Conservation (phyloP, 768 basidiomycete species). For the Russula sp. region DNA sequence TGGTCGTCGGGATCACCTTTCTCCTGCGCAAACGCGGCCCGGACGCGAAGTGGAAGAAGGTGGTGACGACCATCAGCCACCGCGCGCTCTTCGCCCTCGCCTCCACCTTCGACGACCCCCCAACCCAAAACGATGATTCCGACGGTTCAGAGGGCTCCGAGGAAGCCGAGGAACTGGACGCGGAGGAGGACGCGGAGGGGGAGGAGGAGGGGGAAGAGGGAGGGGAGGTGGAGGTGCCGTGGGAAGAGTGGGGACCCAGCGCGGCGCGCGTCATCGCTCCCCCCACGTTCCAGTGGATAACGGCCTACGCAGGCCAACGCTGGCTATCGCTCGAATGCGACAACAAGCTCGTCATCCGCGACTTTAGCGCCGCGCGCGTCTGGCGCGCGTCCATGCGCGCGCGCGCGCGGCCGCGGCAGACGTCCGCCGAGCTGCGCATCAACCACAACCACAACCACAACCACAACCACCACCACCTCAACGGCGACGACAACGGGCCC, state of each 20-base stretch:
- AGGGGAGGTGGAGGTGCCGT: not conserved
- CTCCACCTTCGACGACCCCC: not conserved
- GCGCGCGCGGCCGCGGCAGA: too few relatives aligned
- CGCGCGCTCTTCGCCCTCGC: slow-evolving; percentile 7
- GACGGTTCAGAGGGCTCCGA: too few relatives aligned
- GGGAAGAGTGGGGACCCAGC: slow-evolving; percentile 14
- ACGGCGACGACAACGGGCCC: too few relatives aligned
- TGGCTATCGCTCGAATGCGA: slow-evolving; percentile 14
- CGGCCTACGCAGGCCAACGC: slow-evolving; percentile 16
- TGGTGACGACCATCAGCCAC: slow-evolving; percentile 13
- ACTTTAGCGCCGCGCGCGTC: slow-evolving; percentile 16
- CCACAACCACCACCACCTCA: not conserved
- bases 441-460: not conserved
- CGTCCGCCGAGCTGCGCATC: not conserved
- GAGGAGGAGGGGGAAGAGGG: not conserved
- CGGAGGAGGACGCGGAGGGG: too few relatives aligned
- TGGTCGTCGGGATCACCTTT: slow-evolving; percentile 19
- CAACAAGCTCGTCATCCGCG: slow-evolving; percentile 2
- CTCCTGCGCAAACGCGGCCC: slow-evolving; percentile 5
- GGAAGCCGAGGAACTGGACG: too few relatives aligned
- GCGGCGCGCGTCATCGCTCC: slow-evolving; percentile 12
- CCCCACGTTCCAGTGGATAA: slow-evolving; percentile 14
- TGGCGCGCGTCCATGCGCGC: not conserved
- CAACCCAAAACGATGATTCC: not conserved
- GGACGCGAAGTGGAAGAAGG: not conserved